phyloP scores from a whole-genome alignment of 768 basidiomycete genomes.

The Lanmaoa pseudosensibilis region DNA sequence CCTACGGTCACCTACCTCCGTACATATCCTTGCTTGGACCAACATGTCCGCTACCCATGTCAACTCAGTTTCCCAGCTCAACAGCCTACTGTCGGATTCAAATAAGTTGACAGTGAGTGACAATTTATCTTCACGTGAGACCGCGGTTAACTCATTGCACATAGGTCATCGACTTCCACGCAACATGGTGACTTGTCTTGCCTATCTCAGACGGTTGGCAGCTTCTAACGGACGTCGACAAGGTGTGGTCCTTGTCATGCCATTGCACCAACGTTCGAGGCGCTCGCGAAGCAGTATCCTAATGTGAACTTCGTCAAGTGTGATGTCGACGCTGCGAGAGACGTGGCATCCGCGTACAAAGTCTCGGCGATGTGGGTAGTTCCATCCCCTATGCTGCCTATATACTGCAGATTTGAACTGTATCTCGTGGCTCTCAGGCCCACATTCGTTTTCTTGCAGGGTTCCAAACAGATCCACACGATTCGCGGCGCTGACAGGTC shows the following conservation, averaged over 20 bases:
- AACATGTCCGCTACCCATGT: slow-evolving; percentile 64
- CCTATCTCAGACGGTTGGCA: background rate
- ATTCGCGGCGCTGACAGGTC: slow-evolving; percentile 68
- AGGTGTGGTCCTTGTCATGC: slow-evolving; percentile 88
- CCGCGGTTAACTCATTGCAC: background rate
- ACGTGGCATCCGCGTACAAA: slow-evolving; percentile 62
- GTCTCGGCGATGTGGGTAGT: slow-evolving; percentile 70
- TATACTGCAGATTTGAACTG: background rate
- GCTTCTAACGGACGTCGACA: slow-evolving; percentile 10
- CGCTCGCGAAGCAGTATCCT: slow-evolving; percentile 63
- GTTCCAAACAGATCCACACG: slow-evolving; percentile 62
- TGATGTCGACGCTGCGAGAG: slow-evolving; percentile 70
- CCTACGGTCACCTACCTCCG: background rate
- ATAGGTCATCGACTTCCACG: slow-evolving; percentile 86
- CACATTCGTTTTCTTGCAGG: slow-evolving; percentile 78
- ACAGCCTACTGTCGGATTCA: slow-evolving; percentile 55
- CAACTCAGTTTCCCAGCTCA: slow-evolving; percentile 61
- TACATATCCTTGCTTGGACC: background rate
- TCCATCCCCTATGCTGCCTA: background rate
- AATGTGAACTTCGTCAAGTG: slow-evolving; percentile 83
- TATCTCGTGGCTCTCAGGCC: slow-evolving; percentile 51
- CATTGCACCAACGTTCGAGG: slow-evolving; percentile 76
- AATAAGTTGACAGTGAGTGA: slow-evolving; percentile 62
- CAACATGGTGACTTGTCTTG: slow-evolving; percentile 58
- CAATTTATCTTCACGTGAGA: background rate